Conservation (phyloP, 1,139 yeast species). For the Scheffersomyces cryptocercus region DNA sequence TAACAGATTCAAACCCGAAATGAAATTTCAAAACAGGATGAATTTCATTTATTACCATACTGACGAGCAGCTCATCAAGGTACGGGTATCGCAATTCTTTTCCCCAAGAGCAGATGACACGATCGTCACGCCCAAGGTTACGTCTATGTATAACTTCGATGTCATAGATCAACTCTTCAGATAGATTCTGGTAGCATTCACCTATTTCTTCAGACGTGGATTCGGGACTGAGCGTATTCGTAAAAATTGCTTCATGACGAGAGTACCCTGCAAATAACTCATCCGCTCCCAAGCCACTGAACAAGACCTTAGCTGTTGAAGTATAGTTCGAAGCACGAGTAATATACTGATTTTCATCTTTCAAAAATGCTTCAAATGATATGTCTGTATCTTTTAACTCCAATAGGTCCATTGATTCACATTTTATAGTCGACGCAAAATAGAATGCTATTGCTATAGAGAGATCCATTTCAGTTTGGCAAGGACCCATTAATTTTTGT, state of each 20-base stretch:
- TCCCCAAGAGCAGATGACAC: constrained; percentile 84
- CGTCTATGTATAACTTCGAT: constrained; percentile 72
- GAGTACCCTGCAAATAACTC: constrained; percentile 94
- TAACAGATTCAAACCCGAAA: constrained; percentile 30
- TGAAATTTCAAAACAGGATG: constrained; percentile 54
- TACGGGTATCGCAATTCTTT: constrained; percentile 90
- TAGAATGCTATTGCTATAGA: constrained; percentile 94
- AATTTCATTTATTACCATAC: constrained; percentile 46
- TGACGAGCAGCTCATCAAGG: constrained; percentile 64
- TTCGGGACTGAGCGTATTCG: constrained; percentile 12
- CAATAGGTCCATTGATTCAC: constrained; percentile 1
- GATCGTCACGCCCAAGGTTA: constrained; percentile 88
- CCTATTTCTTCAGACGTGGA: constrained; percentile 17
- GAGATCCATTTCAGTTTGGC: constrained; percentile 89
- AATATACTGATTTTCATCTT: constrained; percentile 13
- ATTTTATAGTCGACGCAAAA: constrained; percentile 53
- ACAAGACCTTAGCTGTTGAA: constrained; percentile 65
- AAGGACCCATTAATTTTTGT: constrained; percentile 71
- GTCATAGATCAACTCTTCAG: constrained; percentile 63
- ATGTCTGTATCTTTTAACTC: constrained; percentile 4
- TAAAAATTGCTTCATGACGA: constrained; percentile 61
- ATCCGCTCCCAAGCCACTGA: constrained; percentile 98
- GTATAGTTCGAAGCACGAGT: constrained; percentile 24
- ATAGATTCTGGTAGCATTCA: constrained; percentile 24
- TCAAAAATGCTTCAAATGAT: constrained; percentile 23